A percentile compares a stretch with the other conserved stretches of the same genome.
Evolutionary conservation across 2,329 filamentous ascomycete genomes (phyloP).

Genomic region (Trichoderma koningiopsis): DNA sequence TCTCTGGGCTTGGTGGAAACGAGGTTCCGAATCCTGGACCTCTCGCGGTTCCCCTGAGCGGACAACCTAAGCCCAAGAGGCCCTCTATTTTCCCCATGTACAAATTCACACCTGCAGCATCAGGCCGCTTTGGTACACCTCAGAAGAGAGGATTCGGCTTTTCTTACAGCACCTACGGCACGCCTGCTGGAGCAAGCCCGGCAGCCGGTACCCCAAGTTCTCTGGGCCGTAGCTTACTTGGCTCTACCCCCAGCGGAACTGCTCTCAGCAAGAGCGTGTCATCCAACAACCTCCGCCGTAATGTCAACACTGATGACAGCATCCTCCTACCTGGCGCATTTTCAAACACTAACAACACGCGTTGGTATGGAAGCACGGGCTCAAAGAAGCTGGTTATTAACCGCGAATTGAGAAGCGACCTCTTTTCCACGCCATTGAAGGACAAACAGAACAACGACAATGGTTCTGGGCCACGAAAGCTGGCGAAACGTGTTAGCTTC

Average conservation of each 20-base stretch:
- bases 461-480: slow-evolving; percentile 52
- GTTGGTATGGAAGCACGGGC: slow-evolving; percentile 66
- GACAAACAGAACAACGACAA: slow-evolving; percentile 48
- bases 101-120: slow-evolving; percentile 80
- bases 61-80: slow-evolving; percentile 73
- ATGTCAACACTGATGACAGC: slow-evolving; percentile 80
- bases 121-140: slow-evolving; percentile 78
- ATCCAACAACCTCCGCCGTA: slow-evolving; percentile 80
- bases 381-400: slow-evolving; percentile 95
- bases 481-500: slow-evolving; percentile 90
- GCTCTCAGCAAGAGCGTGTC: slow-evolving; percentile 86
- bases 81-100: slow-evolving; percentile 81
- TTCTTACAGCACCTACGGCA: slow-evolving; percentile 89
- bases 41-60: slow-evolving; percentile 83
- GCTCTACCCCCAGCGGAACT: slow-evolving; percentile 68
- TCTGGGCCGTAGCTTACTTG: slow-evolving; percentile 65
- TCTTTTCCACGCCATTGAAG: slow-evolving; percentile 64
- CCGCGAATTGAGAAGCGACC: slow-evolving; percentile 75
- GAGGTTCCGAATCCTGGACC: slow-evolving; percentile 77
- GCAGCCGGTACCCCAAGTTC: slow-evolving; percentile 70
- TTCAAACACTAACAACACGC: slow-evolving; percentile 65
- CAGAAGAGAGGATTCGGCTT: slow-evolving; percentile 89
- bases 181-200: slow-evolving; percentile 70
- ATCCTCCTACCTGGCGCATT: slow-evolving; percentile 85
- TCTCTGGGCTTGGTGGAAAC: slow-evolving; percentile 68